These are phyloP conservation scores for Magnusiomyces tetraspermus DNA, from an alignment of 1,139 yeast species.

Conservation along the genomic window DNA sequence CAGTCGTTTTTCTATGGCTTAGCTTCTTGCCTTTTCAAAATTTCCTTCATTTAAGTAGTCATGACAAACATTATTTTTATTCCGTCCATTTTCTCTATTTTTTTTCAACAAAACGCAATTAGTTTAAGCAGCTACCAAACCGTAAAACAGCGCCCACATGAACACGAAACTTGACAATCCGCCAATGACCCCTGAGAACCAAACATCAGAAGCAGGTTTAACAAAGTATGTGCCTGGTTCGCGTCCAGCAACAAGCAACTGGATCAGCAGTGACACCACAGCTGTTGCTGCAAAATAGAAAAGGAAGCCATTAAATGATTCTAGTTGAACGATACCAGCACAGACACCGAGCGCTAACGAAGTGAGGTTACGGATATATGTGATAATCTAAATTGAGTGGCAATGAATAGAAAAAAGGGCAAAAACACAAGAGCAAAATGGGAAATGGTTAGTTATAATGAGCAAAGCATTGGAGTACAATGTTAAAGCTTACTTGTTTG, in stretches of 20 bases:
- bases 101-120: not conserved
- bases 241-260: constrained; percentile 37
- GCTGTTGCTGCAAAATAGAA: constrained; percentile 47
- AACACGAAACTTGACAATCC: constrained; percentile 63
- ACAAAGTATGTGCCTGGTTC: constrained; percentile 42
- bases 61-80: no score
- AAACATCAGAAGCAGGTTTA: constrained; percentile 47
- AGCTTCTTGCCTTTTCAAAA: no score
- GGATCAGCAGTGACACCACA: constrained; percentile 38
- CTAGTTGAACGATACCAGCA: constrained; percentile 64
- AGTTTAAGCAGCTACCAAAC: constrained; percentile 35
- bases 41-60: no score
- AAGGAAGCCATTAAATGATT: constrained; percentile 52
- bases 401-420: not conserved
- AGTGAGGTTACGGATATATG: constrained; percentile 53
- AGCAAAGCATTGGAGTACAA: not conserved
- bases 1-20: no score
- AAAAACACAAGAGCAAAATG: not conserved
- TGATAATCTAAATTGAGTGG: constrained; percentile 31
- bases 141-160: constrained; percentile 80
- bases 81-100: no score
- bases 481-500: constrained; percentile 7
- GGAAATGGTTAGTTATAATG: not conserved
- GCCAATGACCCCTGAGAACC: constrained; percentile 46
- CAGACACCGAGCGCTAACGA: constrained; percentile 59